phyloP scores from a whole-genome alignment of 768 basidiomycete genomes.

The Rhodotorula toruloides region DNA sequence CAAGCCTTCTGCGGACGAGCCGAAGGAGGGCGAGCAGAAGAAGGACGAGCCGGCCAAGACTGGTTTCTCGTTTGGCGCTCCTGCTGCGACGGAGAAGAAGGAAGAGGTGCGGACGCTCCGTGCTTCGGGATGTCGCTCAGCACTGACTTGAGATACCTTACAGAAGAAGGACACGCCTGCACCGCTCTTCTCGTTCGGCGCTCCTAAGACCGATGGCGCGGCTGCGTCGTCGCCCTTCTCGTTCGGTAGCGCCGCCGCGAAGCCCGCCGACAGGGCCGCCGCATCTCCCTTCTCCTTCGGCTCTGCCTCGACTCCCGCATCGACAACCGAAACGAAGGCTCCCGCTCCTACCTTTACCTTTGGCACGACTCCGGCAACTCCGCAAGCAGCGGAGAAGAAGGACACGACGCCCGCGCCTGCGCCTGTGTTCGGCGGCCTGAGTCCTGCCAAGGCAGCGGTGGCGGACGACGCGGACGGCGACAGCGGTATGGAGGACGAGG shows the following conservation, averaged over 20 bases:
- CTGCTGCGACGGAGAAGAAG: not conserved
- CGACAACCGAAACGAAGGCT: not conserved
- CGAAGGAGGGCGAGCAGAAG: constrained; percentile 3
- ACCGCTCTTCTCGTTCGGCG: constrained; percentile 15
- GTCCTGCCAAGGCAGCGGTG: not conserved
- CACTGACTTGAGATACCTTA: too few relatives aligned
- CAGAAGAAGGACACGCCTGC: constrained; percentile 28
- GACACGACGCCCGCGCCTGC: constrained; percentile 7
- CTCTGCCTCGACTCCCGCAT: not conserved
- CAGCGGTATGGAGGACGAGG: constrained; percentile 39
- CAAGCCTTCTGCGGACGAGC: constrained; percentile 13
- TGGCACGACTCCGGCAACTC: constrained; percentile 27
- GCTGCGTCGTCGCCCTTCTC: constrained; percentile 12
- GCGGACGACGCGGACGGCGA: constrained; percentile 34
- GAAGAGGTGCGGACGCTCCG: constrained; percentile 13
- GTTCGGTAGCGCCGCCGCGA: constrained; percentile 11
- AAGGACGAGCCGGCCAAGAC: constrained; percentile 3
- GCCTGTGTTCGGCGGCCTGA: constrained; percentile 15
- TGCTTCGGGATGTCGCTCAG: too few relatives aligned
- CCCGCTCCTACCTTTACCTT: constrained; percentile 20
- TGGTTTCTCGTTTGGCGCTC: constrained; percentile 21
- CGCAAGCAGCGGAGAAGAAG: constrained; percentile 19
- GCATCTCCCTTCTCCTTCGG: constrained; percentile 23
- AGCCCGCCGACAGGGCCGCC: constrained; percentile 7
- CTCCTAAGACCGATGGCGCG: constrained; percentile 5